Base-by-base conservation (phyloP, 2,329 filamentous ascomycete species). In the Parafenestella ontariensis region DNA sequence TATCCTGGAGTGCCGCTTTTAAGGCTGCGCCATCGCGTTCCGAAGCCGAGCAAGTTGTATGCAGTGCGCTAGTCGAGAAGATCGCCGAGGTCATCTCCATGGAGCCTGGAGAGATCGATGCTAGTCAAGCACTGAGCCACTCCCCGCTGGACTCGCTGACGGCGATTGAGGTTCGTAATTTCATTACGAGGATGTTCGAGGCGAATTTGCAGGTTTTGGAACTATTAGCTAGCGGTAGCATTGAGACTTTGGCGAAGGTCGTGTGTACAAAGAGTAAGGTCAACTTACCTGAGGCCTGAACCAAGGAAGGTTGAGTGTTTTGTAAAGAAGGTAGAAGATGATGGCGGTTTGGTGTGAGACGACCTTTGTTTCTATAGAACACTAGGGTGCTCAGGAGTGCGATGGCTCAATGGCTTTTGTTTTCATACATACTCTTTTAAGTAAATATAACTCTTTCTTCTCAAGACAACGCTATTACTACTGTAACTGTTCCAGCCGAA, bases 121-220 rank as follows among this genome's bases (percentile, higher is more conserved):
- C 58, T 0, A 66, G 59, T 9, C 52, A 63, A 28, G 55, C 56
- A 11, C 34, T 73, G 20, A 61, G 56, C 18, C 57, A 64, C 28
- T 71, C 69, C 42, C 54, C 65, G 5, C 49, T 73, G n/a, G 69
- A 71, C 31, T 65, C 59, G 3, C 41, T 71, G 39, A 70, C 65
- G 10, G 70, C 70, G n/a, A 68, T 72, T 40, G 70, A 72, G 20
- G 65, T 72, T 15, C 49, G 70, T 2, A 71, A 71, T 37, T 71
- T 69, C 50, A 72, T 72, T 28, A 69, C 64, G 3, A 59, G 69
- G n/a, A 62, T 62, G 63, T 77, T 82, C 58, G 76, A 82, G 65
- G 77, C 79, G 1, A 82, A 81, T 49, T 62, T 85, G 64, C 82
- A 85, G 69, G 82, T 86, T 0, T 67, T 86, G 54, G 83, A 86